Conservation (phyloP, 164 flowering plant species). For the Nymphaea thermarum region DNA sequence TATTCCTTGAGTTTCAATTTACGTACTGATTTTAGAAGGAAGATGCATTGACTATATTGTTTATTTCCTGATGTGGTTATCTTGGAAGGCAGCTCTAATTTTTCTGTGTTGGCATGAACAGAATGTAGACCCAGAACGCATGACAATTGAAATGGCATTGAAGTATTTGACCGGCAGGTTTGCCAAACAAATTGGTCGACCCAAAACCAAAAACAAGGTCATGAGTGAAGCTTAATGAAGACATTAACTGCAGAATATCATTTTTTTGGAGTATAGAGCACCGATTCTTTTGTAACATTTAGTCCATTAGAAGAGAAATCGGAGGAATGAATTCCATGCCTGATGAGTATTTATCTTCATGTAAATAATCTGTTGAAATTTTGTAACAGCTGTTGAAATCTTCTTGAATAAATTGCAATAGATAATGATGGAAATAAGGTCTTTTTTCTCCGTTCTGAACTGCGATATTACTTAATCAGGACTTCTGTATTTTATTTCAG, state of each 20-base stretch:
- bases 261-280: not conserved
- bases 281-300: too few species aligned
- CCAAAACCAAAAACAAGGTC: slow-evolving; percentile 26
- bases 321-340: too few species aligned
- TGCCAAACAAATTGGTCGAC: slow-evolving; percentile 53
- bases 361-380: too few species aligned
- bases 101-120: slow-evolving; percentile 13
- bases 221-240: not conserved
- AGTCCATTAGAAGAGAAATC: too few species aligned
- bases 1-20: not conserved
- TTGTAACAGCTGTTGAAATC: too few species aligned
- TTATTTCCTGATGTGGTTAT: not conserved
- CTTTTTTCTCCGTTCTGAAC: too few species aligned
- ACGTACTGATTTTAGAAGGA: not conserved
- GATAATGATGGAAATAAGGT: too few species aligned
- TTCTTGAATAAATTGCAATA: too few species aligned
- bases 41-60: not conserved
- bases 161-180: slow-evolving; percentile 34
- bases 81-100: not conserved
- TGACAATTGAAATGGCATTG: slow-evolving; percentile 62
- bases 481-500: too few species aligned
- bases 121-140: slow-evolving; percentile 38
- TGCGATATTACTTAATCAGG: too few species aligned
- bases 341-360: too few species aligned
- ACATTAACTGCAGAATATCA: not conserved